phyloP scores from a whole-genome alignment of 106 monocot species.

The Amphibolis antarctica region DNA sequence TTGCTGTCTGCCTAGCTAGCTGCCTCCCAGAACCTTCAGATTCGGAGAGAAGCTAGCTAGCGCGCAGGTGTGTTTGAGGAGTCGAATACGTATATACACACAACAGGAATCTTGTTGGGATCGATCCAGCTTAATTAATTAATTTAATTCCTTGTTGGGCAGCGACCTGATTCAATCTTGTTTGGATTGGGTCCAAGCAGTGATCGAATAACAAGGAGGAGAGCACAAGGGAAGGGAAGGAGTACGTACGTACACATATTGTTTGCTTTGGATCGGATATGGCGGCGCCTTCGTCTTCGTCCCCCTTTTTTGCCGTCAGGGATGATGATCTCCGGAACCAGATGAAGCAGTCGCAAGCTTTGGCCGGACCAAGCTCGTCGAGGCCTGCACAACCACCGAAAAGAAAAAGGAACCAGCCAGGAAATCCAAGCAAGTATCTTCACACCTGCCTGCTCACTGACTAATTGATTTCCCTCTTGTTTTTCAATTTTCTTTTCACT shows the following conservation, averaged over 20 bases:
- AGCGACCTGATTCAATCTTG: slow-evolving; percentile 7
- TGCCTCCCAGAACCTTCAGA: slow-evolving; percentile 2
- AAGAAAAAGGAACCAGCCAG: slow-evolving; percentile 9
- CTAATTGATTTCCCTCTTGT: neutral
- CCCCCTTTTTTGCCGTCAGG: slow-evolving; percentile 27
- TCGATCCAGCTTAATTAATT: no score
- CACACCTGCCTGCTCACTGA: neutral
- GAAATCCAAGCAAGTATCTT: slow-evolving; percentile 9
- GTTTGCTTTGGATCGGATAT: slow-evolving; percentile 14
- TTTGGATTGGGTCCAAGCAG: slow-evolving; percentile 24
- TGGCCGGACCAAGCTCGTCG: neutral
- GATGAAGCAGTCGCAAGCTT: slow-evolving; percentile 17
- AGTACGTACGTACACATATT: neutral
- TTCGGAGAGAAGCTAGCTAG: no score
- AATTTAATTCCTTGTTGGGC: slow-evolving; percentile 10
- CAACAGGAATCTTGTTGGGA: slow-evolving; percentile 9
- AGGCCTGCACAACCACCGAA: slow-evolving; percentile 13
- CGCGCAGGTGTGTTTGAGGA: no score
- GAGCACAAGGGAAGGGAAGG: slow-evolving; percentile 9
- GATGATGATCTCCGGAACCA: slow-evolving; percentile 21
- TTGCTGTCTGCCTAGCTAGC: no score
- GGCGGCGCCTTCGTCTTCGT: slow-evolving; percentile 32
- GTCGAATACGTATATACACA: slow-evolving; percentile 7
- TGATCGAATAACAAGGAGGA: slow-evolving; percentile 2
- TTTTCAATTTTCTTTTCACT: neutral